Base-by-base conservation (phyloP, 2,329 filamentous ascomycete genomes). In the Cladophialophora chaetospira region DNA sequence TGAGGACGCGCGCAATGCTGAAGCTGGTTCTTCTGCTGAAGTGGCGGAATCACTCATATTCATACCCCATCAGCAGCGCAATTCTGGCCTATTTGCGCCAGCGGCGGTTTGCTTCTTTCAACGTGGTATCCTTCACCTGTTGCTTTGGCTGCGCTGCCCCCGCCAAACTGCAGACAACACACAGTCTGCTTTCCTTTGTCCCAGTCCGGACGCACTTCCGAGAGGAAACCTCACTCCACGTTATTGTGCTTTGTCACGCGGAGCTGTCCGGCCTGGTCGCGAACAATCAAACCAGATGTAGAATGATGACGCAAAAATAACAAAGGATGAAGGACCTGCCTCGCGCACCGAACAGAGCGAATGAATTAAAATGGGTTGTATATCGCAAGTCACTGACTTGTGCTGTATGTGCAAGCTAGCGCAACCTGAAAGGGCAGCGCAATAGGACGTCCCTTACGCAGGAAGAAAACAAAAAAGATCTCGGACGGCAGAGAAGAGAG, bases 11-110 rank as follows among this genome's bases (percentile, higher is more conserved):
- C 15, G 15, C 4, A 17, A 19, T 21, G 36, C 36, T 33, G 29
- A 45, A 25, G 26, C n/a, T 26, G 36, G 21, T 33, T 52, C 31
- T 46, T 43, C 51, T 36, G 29, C 38, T 43, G 40, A 45, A 53
- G 42, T 21, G 36, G 15, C 42, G 52, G 43, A 40, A 36, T 25
- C n/a, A 48, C 29, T 38, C 26, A 53, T 46, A 28, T 43, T 46
- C 51, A 38, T 44, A 44, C 26, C 35, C 46, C 46, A 36, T 38
- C 10, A 19, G 35, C 25, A 9, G 33, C 17, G 36, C 15, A 40
- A 2, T 21, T 15, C 1, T 4, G 4, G 3, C 3, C 15, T 6
- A 10, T 19, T 19, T 19, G 15, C 5, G 36, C 36, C 36, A 21
- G 11, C 46, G 46, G 25, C 28, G 3, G 46, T 49, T 49, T 49